Conservation (phyloP, 2,329 filamentous ascomycete species). For the Trichoderma cornu-damae region DNA sequence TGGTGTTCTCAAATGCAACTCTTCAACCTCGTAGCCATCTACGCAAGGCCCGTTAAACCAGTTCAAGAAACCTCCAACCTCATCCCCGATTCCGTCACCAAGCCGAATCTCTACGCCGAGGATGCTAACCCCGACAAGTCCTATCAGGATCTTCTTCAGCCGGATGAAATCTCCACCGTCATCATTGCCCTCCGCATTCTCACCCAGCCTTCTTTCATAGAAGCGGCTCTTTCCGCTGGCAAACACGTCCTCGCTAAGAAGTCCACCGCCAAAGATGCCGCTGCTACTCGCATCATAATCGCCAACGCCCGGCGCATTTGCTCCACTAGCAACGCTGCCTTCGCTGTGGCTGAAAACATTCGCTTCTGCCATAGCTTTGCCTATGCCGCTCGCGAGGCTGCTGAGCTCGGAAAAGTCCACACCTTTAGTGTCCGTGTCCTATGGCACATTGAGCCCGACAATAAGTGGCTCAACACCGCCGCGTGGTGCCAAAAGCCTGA, state of each 20-base stretch:
- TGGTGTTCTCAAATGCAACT: conserved; percentile 49
- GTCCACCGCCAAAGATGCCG: conserved; percentile 58
- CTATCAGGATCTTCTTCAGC: conserved; percentile 48
- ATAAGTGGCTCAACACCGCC: conserved; percentile 50
- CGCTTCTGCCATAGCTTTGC: conserved; percentile 55
- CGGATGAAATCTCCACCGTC: conserved; percentile 51
- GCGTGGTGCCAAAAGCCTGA: conserved; percentile 62
- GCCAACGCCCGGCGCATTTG: conserved; percentile 30
- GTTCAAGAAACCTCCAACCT: conserved; percentile 44
- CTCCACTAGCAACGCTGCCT: conserved; percentile 34
- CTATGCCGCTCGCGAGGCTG: conserved; percentile 44
- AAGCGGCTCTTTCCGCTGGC: conserved; percentile 54
- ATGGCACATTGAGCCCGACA: conserved; percentile 32
- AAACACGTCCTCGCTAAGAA: conserved; percentile 70
- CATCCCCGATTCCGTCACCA: conserved; percentile 28
- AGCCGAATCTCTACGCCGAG: conserved; percentile 52
- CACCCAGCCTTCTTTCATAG: conserved; percentile 54
- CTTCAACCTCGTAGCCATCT: conserved; percentile 58
- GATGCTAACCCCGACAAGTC: conserved; percentile 44
- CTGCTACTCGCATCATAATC: conserved; percentile 39
- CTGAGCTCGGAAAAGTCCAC: conserved; percentile 31
- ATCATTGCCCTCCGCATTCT: conserved; percentile 60
- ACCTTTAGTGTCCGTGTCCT: conserved; percentile 44
- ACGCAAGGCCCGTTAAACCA: conserved; percentile 57
- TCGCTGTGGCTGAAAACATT: conserved; percentile 68